A percentile compares a stretch with the other conserved stretches of the same genome.
Evolutionary conservation across 2,329 filamentous ascomycete species (phyloP).

Genomic region (Tolypocladium sp.): DNA sequence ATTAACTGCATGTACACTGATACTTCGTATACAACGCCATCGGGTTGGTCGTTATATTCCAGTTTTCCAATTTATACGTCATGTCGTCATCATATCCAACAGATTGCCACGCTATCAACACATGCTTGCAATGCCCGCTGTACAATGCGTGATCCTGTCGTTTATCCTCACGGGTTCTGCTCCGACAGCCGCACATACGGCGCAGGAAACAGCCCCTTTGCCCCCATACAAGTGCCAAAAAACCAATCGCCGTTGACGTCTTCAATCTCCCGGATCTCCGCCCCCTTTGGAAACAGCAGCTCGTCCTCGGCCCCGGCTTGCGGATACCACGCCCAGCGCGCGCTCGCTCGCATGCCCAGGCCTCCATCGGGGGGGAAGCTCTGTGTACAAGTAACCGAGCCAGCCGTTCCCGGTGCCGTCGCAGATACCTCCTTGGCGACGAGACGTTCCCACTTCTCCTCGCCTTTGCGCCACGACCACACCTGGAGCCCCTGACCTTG

Average conservation of each 20-base stretch:
- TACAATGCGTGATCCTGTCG: not conserved
- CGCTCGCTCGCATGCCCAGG: conserved; percentile 51
- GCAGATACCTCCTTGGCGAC: conserved; percentile 42
- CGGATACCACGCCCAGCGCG: conserved; percentile 74
- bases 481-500: conserved; percentile 28
- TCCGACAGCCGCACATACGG: conserved; percentile 53
- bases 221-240: conserved; percentile 76
- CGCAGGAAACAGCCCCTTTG: conserved; percentile 70
- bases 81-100: not conserved
- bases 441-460: conserved; percentile 32
- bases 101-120: not conserved
- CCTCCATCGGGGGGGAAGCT: conserved; percentile 70
- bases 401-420: conserved; percentile 25
- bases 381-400: conserved; percentile 14
- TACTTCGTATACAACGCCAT: not conserved
- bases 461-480: conserved; percentile 42
- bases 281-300: conserved; percentile 72
- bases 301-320: conserved; percentile 59
- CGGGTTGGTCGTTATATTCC: not conserved
- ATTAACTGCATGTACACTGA: too few relatives aligned
- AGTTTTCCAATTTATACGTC: not conserved
- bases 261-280: conserved; percentile 74
- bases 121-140: not conserved
- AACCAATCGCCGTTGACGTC: conserved; percentile 90
- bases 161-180: not conserved